A percentile compares a stretch with the other conserved stretches of the same genome.
Evolutionary conservation across 2,329 filamentous ascomycete species (phyloP).

Genomic region (Talaromyces albobiverticillius): DNA sequence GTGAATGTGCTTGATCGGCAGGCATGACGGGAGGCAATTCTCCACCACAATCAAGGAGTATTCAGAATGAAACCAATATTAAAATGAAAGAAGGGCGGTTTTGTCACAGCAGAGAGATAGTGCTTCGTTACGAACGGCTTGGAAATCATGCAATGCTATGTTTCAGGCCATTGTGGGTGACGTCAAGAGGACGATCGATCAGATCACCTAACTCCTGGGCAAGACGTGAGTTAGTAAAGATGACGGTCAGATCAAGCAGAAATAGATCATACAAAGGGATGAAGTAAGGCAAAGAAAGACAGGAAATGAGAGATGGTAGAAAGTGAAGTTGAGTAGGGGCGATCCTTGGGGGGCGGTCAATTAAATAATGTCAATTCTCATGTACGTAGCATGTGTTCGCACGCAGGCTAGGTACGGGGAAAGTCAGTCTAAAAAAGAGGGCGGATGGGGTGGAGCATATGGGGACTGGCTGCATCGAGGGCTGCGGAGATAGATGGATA

Average conservation of each 20-base stretch:
- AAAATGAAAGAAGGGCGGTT: not conserved
- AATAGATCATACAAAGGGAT: not conserved
- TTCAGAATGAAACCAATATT: not conserved
- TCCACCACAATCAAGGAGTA: constrained; percentile 2
- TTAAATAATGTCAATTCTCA: not conserved
- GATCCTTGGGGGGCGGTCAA: not conserved
- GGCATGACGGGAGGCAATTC: constrained; percentile 37
- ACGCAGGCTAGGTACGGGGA: not conserved
- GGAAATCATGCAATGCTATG: not conserved
- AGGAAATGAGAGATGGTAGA: not conserved
- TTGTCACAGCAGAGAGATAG: not conserved
- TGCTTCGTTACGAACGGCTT: constrained; percentile 7
- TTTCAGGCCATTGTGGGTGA: constrained; percentile 13
- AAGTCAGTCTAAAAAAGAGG: not conserved
- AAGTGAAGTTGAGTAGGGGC: no score
- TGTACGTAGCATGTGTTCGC: no score
- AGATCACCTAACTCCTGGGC: not conserved
- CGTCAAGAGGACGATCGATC: constrained; percentile 16
- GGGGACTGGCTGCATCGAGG: not conserved
- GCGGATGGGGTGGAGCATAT: not conserved
- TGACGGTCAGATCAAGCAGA: not conserved
- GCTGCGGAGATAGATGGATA: not conserved
- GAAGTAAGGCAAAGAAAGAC: not conserved
- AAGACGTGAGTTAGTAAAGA: not conserved
- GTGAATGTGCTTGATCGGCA: constrained; percentile 38